Evolutionary conservation across 129 eudicot genomes (phyloP).

Genomic region (Centaurea solstitialis): DNA sequence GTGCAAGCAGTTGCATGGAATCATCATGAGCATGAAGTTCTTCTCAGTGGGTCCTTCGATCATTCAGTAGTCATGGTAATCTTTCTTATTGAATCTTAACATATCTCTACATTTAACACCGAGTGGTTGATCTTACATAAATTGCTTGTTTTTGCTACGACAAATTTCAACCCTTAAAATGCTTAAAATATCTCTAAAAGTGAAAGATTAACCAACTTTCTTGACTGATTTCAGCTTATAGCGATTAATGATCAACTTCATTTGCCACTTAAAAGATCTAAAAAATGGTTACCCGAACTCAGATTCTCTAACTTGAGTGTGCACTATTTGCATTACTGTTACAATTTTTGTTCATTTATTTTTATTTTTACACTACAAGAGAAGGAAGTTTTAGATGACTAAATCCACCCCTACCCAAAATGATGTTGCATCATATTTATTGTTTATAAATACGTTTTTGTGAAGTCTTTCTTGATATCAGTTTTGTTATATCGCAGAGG

Average conservation of each 20-base stretch:
- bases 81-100: not conserved
- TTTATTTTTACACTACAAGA: not conserved
- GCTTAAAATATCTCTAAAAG: not conserved
- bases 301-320: not conserved
- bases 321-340: not conserved
- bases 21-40: conserved; percentile 63
- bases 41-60: conserved; percentile 94
- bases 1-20: conserved; percentile 97
- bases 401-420: not conserved
- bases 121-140: not conserved
- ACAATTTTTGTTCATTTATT: not conserved
- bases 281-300: not conserved
- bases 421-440: not conserved
- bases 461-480: not conserved
- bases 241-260: not conserved
- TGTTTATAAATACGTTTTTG: not conserved
- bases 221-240: not conserved
- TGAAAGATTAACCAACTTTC: not conserved
- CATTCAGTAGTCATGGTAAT: conserved; percentile 85
- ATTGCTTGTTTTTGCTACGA: not conserved
- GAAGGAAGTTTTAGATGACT: not conserved
- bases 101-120: not conserved
- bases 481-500: not conserved
- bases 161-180: not conserved
- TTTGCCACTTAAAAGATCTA: not conserved